Evolutionary conservation across 2,329 filamentous ascomycete species (phyloP), one percentile per base, ranked within the genome.

Genomic region (Colletotrichum melonis): DNA sequence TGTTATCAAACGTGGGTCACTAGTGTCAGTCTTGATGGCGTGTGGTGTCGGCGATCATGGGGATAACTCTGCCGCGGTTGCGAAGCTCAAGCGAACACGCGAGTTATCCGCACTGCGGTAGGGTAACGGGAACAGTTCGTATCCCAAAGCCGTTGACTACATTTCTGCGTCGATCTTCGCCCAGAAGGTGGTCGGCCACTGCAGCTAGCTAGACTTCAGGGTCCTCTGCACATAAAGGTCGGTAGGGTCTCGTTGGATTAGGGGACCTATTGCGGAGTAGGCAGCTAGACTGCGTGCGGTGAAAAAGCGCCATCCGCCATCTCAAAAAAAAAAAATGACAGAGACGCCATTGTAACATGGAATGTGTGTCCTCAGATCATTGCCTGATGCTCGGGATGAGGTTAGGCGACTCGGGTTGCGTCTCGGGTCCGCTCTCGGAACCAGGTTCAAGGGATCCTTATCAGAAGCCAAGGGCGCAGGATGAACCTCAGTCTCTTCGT

Each of bases 341-440:
- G 58, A 54, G 56, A 30, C 69, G 46, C 9, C 12, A 58, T 30
- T 46, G 52, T 52, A 35, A 63, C 54, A 32, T 59, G 59, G 59
- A n/a, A 24, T 12, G 38, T 8, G 11, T 22, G 24, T 32, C 69
- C 64, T 63, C 42, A 64, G 24, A 24, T 65, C 28, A 65, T 14
- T 14, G 28, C 32, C 19, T 30, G 46, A 70, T 26, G 35, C 56
- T 22, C 19, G 28, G 35, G 55, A 32, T 49, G 55, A 30, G n/a
- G 42, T 55, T 11, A 49, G 30, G 56, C 26, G 63, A 49, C 54
- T 60, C 46, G 55, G 32, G 32, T 42, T 60, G 26, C 28, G 22
- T 24, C 67, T 65, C 56, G 54, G 70, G 56, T 56, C 70, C 60
- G 70, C 60, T 60, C 26, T 70, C 56, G 58, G 22, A 63, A 32